Evolutionary conservation across 2,329 filamentous ascomycete species (phyloP), one percentile per base, ranked within the genome.

Genomic region (Endothia cerciana): DNA sequence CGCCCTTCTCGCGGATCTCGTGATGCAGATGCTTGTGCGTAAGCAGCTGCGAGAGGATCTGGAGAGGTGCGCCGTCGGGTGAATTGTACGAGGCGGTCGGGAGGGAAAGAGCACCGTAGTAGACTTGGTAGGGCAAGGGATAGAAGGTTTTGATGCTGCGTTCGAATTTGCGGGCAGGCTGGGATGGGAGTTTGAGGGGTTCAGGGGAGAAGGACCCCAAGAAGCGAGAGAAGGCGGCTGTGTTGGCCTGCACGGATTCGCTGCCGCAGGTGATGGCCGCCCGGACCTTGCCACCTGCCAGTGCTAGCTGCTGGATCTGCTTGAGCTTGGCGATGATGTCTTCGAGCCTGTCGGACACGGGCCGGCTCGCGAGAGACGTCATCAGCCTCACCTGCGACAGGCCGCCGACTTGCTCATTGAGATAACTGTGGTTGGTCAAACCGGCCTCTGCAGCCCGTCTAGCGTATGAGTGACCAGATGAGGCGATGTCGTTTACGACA

Each of bases 1-100:
- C 95, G 40, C 95, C 95, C 79, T 98, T 98, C 76, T 99, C 95
- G 64, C 95, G 91, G 70, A 99, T 97, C 78, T 98, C 95, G 71
- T 97, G 94, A 75, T 99, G 95, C 36, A 99, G 84, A 74, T 97
- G 92, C 78, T 97, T 97, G 80, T 99, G 94, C 0, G 94, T 98
- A 40, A 99, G 86, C 22, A 99, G 87, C 76, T 97, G 93, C 15
- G 94, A 89, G 28, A 99, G 87, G 49, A 98, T 91, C 72, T 94
- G 93, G 19, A 98, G 87, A 0, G 93, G 86, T 1, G 95, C 92
- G 49, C 91, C 89, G 62, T 91, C 85, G 0, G 88, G 77, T 53
- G 91, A 87, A 3, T 88, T 89, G 77, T 97, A 99, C 0, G 94
- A 91, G 0, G 91, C 90, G 0, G 94, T 97, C 7, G 91, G 89